Base-by-base conservation (phyloP, 2,329 filamentous ascomycete species). In the Cladosporium sp. region DNA sequence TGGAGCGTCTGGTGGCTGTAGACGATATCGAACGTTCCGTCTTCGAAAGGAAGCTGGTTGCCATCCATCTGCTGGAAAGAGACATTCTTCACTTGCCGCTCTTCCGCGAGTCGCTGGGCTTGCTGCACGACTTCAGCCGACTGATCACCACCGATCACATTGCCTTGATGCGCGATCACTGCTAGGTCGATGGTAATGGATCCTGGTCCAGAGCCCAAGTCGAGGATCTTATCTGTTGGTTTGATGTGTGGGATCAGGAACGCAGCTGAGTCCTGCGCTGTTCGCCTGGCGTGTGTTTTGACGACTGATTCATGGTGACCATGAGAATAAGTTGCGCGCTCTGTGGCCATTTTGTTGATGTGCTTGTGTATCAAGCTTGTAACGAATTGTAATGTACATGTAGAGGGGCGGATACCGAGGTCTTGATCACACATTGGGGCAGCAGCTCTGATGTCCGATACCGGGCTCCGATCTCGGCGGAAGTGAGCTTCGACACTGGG, bases 1-100 rank as follows among this genome's bases (percentile, higher is more conserved):
- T 50, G 48, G 4, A 67, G 55, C 4, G 61, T 58, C 42, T 67
- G 63, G 25, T 65, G 63, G 43, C 57, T 63, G 45, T 59, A 61
- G 16, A 56, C 56, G n/a, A 65, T 52, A 42, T 67, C 63, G 40
- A 66, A 66, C 11, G 57, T 57, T 25, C 52, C 53, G 35, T 66
- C 62, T 0, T 53, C 51, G 43, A 62, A 66, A 0, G 64, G 64
- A 7, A 67, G 56, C 22, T 55, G 48, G 39, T 62, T 53, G 20
- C 55, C 57, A 42, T 58, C 55, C 9, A 55, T 64, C 20, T 57
- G 54, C 43, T 62, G 55, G 38, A 52, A 52, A 19, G 42, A 48
- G 38, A 52, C 39, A 22, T 52, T 52, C 9, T 22, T 22, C 3
- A 45, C 42, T 45, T 25, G 11, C 32, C 42, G 42, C 42, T 45